Evolutionary conservation across 768 basidiomycete species (phyloP), one percentile per base, ranked within the genome.

Genomic region (Xanthoconium purpureum): DNA sequence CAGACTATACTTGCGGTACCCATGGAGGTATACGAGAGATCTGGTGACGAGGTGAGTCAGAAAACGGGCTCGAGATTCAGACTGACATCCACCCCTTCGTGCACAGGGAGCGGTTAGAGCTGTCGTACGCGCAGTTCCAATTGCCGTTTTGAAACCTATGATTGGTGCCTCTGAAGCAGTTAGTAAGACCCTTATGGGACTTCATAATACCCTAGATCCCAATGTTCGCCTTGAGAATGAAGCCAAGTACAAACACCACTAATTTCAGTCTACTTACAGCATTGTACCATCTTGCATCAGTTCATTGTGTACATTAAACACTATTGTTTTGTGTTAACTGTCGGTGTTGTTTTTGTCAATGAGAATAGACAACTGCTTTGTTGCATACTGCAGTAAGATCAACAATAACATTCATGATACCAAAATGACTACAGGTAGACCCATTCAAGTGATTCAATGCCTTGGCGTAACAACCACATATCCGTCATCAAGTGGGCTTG

Each of bases 1-100:
- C 96, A 99, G 74, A 99, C 97, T 0, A 98, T 99, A 58, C 80
- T 99, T 37, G 96, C 97, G 1, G 93, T 99, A 1, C 97, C 97
- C 1, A 98, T 98, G 96, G 97, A 98, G 71, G 94, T 98, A 12
- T 96, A 98, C 63, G 97, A 99, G 73, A 80, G 90, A 57, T 90
- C 94, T 11, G 92, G 93, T 9, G 89, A 87, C 54, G 91, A 97
- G 82, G 95, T 89, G 62, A 64, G 81, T 75, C 18, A 42, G 11
- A 24, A 36, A 40, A 8, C 1, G 15, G 14, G 5, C 33, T 48
- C 3, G 29, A 56, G 24, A n/a, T 45, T 15, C 12, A 28, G 12
- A 29, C 17, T 49, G 13, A 36, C 35, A 18, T 29, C 47, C 20
- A 33, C 11, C 18, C 35, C 10, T 56, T 54, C 14, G 50, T 51